Conservation (phyloP, 768 basidiomycete genomes). For the Sarcodon sp. region DNA sequence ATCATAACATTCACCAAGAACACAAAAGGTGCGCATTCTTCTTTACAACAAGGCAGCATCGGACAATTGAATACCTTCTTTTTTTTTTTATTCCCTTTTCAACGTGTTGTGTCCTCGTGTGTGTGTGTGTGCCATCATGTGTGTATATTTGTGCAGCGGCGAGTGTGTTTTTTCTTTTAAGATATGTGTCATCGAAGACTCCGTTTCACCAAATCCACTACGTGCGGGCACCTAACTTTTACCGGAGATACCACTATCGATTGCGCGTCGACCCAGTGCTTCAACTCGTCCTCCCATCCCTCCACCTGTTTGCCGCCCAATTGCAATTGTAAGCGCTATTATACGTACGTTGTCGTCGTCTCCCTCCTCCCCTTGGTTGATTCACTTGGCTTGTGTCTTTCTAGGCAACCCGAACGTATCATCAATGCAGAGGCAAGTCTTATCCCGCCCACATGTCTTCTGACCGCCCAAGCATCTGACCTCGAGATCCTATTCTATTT, state of each 20-base stretch:
- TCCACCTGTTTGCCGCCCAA: constrained; percentile 23
- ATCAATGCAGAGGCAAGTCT: constrained; percentile 28
- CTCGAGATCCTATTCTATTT: no score
- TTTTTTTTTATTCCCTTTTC: neutral
- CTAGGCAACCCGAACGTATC: constrained; percentile 42
- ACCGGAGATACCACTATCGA: constrained; percentile 33
- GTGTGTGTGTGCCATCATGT: neutral
- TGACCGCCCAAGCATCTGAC: no score
- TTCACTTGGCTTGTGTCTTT: neutral
- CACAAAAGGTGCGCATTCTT: no score
- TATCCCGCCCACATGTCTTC: neutral
- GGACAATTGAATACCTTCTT: no score
- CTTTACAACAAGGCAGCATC: no score
- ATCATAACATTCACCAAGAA: no score
- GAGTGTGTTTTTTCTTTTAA: constrained; percentile 1
- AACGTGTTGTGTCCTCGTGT: neutral
- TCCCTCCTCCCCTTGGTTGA: constrained; percentile 1
- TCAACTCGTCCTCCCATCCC: constrained; percentile 36
- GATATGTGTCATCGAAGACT: constrained; percentile 58
- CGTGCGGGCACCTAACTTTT: constrained; percentile 46
- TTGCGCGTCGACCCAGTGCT: constrained; percentile 33
- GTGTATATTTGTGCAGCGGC: neutral
- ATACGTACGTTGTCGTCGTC: constrained; percentile 20
- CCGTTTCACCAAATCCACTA: constrained; percentile 31
- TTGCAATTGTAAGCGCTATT: constrained; percentile 45